Conservation (phyloP, 2,329 filamentous ascomycete genomes). For the Colletotrichum brevisporum region DNA sequence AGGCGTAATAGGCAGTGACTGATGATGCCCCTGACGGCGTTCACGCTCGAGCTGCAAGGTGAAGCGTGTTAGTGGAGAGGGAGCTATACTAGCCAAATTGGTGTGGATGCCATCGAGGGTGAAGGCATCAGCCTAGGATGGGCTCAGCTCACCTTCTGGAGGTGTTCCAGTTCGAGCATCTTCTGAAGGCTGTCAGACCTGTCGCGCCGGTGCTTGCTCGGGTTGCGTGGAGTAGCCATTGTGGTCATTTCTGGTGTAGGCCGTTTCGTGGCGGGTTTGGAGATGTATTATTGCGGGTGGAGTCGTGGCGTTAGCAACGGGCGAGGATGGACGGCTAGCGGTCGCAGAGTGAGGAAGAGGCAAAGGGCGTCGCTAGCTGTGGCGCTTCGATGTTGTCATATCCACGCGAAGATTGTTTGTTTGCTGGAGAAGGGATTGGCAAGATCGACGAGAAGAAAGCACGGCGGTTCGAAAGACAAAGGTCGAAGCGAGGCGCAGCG, state of each 20-base stretch:
- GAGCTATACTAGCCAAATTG: slow-evolving; percentile 32
- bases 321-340: slow-evolving; percentile 15
- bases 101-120: slow-evolving; percentile 14
- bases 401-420: slow-evolving; percentile 18
- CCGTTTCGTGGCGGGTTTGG: slow-evolving; percentile 9
- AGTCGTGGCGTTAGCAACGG: slow-evolving; percentile 28
- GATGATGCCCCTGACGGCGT: slow-evolving; percentile 38
- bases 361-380: slow-evolving; percentile 15
- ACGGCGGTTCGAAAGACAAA: slow-evolving; percentile 5
- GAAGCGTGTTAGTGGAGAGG: slow-evolving; percentile 37
- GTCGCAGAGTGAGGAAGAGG: slow-evolving; percentile 19
- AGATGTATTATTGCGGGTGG: slow-evolving; percentile 15
- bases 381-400: slow-evolving; percentile 29
- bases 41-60: slow-evolving; percentile 41
- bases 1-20: slow-evolving; percentile 26
- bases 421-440: slow-evolving; percentile 4
- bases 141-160: slow-evolving; percentile 64
- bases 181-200: slow-evolving; percentile 62
- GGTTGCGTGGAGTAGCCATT: slow-evolving; percentile 13
- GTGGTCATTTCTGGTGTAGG: slow-evolving; percentile 25
- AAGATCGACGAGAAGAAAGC: background rate
- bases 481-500: slow-evolving; percentile 10
- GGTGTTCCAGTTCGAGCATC: slow-evolving; percentile 73
- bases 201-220: slow-evolving; percentile 7
- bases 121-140: slow-evolving; percentile 26